Evolutionary conservation across 1,284 basidiomycete genomes (phyloP).

Genomic region (Sanghuangporus weigelae): DNA sequence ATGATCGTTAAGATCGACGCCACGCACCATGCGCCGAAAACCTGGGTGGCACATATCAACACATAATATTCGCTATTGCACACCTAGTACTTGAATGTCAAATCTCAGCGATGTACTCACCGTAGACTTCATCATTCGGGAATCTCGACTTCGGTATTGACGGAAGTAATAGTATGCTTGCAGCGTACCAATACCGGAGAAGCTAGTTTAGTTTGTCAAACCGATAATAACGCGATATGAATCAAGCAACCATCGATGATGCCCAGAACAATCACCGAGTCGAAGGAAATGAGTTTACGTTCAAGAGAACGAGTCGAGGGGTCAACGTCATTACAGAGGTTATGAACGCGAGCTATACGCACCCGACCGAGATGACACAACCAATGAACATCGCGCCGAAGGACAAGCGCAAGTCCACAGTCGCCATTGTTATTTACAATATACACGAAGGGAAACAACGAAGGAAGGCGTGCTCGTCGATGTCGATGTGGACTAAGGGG

Average conservation of each 20-base stretch:
- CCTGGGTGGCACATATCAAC: conserved; percentile 8
- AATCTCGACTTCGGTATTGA: conserved; percentile 13
- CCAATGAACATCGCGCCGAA: conserved; percentile 18
- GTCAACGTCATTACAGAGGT: neutral
- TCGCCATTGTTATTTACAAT: conserved; percentile 8
- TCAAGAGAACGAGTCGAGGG: neutral
- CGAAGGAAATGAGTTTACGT: neutral
- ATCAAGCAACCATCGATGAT: neutral
- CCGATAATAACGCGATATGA: neutral
- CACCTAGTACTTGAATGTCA: neutral
- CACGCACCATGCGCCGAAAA: conserved; percentile 11
- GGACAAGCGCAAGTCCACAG: conserved; percentile 9
- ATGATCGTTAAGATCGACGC: neutral
- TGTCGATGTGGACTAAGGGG: neutral
- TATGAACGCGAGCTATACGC: neutral
- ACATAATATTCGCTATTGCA: neutral
- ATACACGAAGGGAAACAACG: neutral
- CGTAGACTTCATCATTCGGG: conserved; percentile 1
- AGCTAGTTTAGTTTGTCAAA: conserved; percentile 1
- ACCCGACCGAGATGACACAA: conserved; percentile 16
- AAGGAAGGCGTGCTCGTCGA: neutral
- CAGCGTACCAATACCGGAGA: conserved; percentile 15
- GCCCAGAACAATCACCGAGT: neutral
- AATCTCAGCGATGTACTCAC: neutral
- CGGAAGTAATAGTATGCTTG: conserved; percentile 17